Evolutionary conservation across 306 rosid genomes (phyloP).

Genomic region (Acacia melanoxylon): DNA sequence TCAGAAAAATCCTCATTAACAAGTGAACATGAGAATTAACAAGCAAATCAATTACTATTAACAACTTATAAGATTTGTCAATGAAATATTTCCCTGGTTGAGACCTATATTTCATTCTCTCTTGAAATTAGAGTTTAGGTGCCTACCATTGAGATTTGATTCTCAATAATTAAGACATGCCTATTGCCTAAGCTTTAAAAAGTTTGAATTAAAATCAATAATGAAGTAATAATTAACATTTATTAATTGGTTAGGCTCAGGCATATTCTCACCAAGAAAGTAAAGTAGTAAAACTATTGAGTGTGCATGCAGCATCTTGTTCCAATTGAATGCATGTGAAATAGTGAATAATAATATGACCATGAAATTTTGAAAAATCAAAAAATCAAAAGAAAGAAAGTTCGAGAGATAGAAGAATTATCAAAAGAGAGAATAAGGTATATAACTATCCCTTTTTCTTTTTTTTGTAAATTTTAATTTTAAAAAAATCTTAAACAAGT

Average conservation of each 20-base stretch:
- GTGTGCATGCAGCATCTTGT: conserved; percentile 33
- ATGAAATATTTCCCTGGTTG: too few relatives aligned
- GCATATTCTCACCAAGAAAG: background rate
- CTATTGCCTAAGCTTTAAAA: background rate
- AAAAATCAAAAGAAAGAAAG: background rate
- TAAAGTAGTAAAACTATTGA: conserved; percentile 28
- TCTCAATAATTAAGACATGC: background rate
- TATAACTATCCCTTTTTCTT: background rate
- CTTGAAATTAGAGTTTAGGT: too few relatives aligned
- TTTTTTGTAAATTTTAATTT: background rate
- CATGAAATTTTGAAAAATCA: background rate
- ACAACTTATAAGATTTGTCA: too few relatives aligned
- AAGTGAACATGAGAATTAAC: too few relatives aligned
- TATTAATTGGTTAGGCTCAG: background rate
- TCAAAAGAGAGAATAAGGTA: background rate
- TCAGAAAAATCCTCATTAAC: too few relatives aligned
- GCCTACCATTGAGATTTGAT: background rate
- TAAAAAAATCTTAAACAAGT: background rate
- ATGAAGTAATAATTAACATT: background rate
- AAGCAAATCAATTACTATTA: too few relatives aligned
- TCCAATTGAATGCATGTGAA: conserved; percentile 6
- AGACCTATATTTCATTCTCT: too few relatives aligned
- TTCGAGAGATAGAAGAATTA: background rate
- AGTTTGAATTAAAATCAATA: background rate
- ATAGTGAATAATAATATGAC: background rate